Evolutionary conservation across 495 filamentous ascomycete species (phyloP), one percentile per base, ranked within the genome.

Genomic region (Penicillium soppii): DNA sequence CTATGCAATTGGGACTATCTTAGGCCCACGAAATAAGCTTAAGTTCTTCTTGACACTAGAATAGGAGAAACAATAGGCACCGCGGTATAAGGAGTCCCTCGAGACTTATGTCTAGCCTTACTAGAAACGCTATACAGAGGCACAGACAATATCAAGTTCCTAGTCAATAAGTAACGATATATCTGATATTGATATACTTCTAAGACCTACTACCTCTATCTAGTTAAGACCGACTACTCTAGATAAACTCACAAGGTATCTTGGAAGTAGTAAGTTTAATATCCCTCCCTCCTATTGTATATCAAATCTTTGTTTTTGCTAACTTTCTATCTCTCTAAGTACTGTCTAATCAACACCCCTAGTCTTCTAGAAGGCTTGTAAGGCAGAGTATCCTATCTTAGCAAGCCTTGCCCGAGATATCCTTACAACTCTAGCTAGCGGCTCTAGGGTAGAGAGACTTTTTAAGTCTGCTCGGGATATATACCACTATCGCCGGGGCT

Each of bases 1-100:
- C 27, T 65, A 59, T 48, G 45, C 43, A 42, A 59, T 65, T 61
- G 44, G 43, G 2, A 65, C 50, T 19, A 61, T 64, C 1, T 9
- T 64, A 9, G 37, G 42, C 0, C 57, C 51, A 12, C 16, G 36
- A 10, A 25, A 60, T 23, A 64, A 64, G 43, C 27, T 64, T 10
- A 3, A 64, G 13, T 61, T 64, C 39, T 64, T 64, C 33, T 43
- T 4, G 38, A 43, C n/a, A n/a, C n/a, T n/a, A 1, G 50, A 57
- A 5, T 62, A 39, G 51, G 50, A 52, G 16, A 37, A 36, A 20
- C 16, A 47, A 12, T 45, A n/a, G 23, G 22, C 37, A 47, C 17
- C n/a, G 37, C 36, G n/a, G n/a, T n/a, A n/a, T n/a, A n/a, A 10
- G 47, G 20, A 47, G 42, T n/a, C n/a, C 12, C 22, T 46, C 7